A percentile compares a stretch with the other conserved stretches of the same genome.
Conservation (phyloP, 306 rosid species). For the Rubus idaeus region DNA sequence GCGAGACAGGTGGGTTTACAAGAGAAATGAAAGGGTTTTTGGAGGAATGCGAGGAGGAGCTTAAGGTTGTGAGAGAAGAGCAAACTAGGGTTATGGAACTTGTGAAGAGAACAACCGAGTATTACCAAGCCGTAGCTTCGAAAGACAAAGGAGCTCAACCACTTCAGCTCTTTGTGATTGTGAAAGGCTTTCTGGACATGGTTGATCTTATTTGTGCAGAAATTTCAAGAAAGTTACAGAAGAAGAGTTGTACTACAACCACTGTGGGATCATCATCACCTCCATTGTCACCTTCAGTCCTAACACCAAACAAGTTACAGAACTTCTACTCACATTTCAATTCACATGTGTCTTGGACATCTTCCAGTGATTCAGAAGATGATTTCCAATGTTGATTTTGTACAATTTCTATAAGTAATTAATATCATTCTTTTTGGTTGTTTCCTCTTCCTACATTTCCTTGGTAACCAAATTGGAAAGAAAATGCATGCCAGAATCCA, state of each 20-base stretch:
- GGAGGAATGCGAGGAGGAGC: constrained; percentile 67
- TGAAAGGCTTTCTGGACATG: constrained; percentile 64
- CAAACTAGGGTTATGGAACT: constrained; percentile 54
- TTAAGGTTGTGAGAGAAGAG: constrained; percentile 57
- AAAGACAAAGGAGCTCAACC: constrained; percentile 47
- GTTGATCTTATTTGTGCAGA: constrained; percentile 59
- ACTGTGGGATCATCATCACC: constrained; percentile 34
- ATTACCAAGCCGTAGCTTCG: constrained; percentile 57
- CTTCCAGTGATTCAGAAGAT: constrained; percentile 55
- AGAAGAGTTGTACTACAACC: constrained; percentile 31
- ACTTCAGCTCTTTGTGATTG: constrained; percentile 56
- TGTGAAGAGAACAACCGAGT: constrained; percentile 67
- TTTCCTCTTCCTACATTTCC: neutral
- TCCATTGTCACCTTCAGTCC: constrained; percentile 54
- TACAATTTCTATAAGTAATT: neutral
- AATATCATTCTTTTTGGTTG: neutral
- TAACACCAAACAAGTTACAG: constrained; percentile 31
- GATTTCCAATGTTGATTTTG: constrained; percentile 41
- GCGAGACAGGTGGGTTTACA: constrained; percentile 46
- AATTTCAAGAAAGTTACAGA: constrained; percentile 43
- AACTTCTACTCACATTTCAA: constrained; percentile 47
- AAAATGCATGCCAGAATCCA: no score
- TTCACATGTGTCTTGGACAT: constrained; percentile 38
- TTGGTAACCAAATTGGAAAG: neutral
- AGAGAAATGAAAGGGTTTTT: constrained; percentile 61